Conservation (phyloP, 73 alveolate species). For the Loxodes magnus region DNA sequence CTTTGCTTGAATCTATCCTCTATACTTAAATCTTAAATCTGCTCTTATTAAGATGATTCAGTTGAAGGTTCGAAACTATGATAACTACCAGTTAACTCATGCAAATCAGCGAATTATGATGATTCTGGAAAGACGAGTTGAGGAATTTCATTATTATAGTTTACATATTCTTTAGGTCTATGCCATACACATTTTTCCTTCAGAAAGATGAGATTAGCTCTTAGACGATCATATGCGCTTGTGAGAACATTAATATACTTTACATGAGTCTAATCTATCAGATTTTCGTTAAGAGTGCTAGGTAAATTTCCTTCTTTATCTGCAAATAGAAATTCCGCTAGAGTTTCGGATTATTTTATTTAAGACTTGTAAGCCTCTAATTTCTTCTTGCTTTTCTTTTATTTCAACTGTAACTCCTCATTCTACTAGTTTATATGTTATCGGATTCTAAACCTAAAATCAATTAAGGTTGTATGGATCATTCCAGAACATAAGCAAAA, state of each 20-base stretch:
- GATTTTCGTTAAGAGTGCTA: no score
- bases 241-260: neutral
- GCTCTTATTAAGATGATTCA: neutral
- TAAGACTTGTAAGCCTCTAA: neutral
- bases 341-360: neutral
- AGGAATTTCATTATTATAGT: neutral
- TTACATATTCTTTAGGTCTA: neutral
- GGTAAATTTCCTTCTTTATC: neutral
- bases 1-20: no score
- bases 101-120: neutral
- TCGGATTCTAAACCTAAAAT: conserved; percentile 17
- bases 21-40: no score
- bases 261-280: conserved; percentile 1
- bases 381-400: neutral
- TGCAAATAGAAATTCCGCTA: neutral
- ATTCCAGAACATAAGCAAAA: conserved; percentile 19
- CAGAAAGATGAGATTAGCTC: neutral
- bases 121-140: neutral
- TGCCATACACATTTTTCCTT: neutral
- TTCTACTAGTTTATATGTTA: no score
- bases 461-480: conserved; percentile 15
- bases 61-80: neutral
- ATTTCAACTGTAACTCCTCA: no score
- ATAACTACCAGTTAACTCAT: no score
- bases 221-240: neutral